Evolutionary conservation across 768 basidiomycete genomes (phyloP).

Genomic region (Boletus subcaerulescens): DNA sequence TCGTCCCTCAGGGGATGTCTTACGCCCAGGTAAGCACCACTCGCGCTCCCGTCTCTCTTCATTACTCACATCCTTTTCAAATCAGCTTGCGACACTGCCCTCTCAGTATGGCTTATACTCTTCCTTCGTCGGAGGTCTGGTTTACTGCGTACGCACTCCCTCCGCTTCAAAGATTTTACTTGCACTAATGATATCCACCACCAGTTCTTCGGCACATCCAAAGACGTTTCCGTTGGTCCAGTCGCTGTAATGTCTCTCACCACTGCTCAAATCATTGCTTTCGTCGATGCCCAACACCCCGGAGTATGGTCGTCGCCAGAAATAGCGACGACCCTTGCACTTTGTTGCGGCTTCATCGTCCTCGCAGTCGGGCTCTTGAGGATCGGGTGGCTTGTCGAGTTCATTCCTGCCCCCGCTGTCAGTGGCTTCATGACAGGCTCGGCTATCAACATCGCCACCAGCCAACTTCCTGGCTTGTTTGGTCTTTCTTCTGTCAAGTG

Average conservation of each 20-base stretch:
- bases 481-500: constrained; percentile 85
- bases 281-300: constrained; percentile 54
- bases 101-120: constrained; percentile 92
- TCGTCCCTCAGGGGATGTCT: constrained; percentile 93
- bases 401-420: constrained; percentile 84
- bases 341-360: constrained; percentile 89
- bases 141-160: constrained; percentile 66
- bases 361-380: constrained; percentile 86
- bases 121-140: constrained; percentile 82
- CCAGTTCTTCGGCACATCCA: constrained; percentile 93
- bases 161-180: background rate
- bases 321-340: constrained; percentile 83
- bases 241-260: constrained; percentile 98
- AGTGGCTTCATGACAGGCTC: constrained; percentile 97
- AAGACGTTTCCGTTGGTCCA: constrained; percentile 99
- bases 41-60: background rate
- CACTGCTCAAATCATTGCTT: constrained; percentile 72
- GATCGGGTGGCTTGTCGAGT: constrained; percentile 92
- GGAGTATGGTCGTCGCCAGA: constrained; percentile 60
- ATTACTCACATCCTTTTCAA: background rate
- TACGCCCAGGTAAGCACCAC: constrained; percentile 60
- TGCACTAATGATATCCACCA: background rate
- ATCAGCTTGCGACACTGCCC: constrained; percentile 77
- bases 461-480: constrained; percentile 88
- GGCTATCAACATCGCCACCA: constrained; percentile 86